These are phyloP conservation scores for Ambispora gerdemannii DNA, from an alignment of 192 early-diverging fungal species.

Conservation along the genomic window DNA sequence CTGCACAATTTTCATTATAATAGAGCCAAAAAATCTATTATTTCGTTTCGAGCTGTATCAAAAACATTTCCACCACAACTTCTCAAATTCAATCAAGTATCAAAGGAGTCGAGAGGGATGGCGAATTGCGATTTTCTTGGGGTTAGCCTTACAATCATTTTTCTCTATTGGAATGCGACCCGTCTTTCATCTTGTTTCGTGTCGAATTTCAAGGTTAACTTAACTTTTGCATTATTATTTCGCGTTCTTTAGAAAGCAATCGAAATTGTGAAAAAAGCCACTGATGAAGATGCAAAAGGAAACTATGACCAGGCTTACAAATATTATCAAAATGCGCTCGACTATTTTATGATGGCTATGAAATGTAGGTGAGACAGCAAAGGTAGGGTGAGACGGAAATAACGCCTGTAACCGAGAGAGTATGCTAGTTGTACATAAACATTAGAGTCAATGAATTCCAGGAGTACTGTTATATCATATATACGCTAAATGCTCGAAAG, in stretches of 20 bases:
- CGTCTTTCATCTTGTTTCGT: not conserved
- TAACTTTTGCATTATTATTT: not conserved
- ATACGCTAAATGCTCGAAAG: not conserved
- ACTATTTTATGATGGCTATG: constrained; percentile 91
- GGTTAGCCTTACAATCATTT: not conserved
- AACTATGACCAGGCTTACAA: constrained; percentile 92
- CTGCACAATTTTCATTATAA: not conserved
- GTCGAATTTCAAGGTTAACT: not conserved
- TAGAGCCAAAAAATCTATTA: not conserved
- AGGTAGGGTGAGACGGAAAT: not conserved
- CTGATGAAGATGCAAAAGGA: constrained; percentile 83
- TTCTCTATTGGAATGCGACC: not conserved
- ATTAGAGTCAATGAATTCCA: too few relatives aligned
- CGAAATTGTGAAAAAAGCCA: constrained; percentile 89
- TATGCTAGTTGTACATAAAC: too few relatives aligned
- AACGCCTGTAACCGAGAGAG: not conserved
- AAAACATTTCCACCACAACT: not conserved
- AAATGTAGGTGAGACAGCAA: constrained; percentile 67
- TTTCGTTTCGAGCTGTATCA: not conserved
- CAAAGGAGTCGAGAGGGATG: not conserved
- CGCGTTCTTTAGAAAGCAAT: constrained; percentile 68
- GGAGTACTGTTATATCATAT: too few relatives aligned
- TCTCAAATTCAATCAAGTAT: not conserved
- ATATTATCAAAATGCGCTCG: constrained; percentile 83
- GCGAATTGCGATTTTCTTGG: constrained; percentile 23